These are phyloP conservation scores for Alternaria arbusti DNA, from an alignment of 2,329 filamentous ascomycete species.

Conservation along the genomic window DNA sequence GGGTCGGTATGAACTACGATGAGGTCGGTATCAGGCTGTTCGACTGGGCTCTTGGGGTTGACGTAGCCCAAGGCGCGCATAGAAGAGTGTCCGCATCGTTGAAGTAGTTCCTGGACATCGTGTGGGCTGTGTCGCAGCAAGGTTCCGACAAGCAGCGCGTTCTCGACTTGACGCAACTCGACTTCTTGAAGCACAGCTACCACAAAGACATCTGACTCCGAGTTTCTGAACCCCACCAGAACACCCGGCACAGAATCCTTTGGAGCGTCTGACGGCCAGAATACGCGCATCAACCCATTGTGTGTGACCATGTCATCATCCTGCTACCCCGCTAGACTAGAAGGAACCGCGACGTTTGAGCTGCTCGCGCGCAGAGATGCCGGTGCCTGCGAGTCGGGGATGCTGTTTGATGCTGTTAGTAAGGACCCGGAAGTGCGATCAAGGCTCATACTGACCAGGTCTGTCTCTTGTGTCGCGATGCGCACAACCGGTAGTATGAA, in stretches of 20 bases:
- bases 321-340: conserved; percentile 70
- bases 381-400: conserved; percentile 76
- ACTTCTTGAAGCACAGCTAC: conserved; percentile 89
- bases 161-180: conserved; percentile 74
- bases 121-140: conserved; percentile 84
- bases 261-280: conserved; percentile 92
- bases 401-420: conserved; percentile 63
- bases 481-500: conserved; percentile 84
- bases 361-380: conserved; percentile 94
- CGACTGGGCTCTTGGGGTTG: conserved; percentile 64
- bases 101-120: conserved; percentile 78
- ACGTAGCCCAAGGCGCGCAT: conserved; percentile 87
- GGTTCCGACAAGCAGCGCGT: conserved; percentile 81
- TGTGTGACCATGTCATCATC: conserved; percentile 69
- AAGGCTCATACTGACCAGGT: conserved; percentile 67
- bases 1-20: conserved; percentile 65
- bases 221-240: conserved; percentile 95
- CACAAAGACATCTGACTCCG: conserved; percentile 86
- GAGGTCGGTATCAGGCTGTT: conserved; percentile 70
- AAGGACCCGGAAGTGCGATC: not conserved
- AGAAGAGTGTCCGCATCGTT: conserved; percentile 79
- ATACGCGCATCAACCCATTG: conserved; percentile 94
- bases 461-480: conserved; percentile 79
- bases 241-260: conserved; percentile 78
- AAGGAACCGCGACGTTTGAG: conserved; percentile 93